Base-by-base conservation (phyloP, 1,139 yeast genomes). In the Ogataea hybrid region DNA sequence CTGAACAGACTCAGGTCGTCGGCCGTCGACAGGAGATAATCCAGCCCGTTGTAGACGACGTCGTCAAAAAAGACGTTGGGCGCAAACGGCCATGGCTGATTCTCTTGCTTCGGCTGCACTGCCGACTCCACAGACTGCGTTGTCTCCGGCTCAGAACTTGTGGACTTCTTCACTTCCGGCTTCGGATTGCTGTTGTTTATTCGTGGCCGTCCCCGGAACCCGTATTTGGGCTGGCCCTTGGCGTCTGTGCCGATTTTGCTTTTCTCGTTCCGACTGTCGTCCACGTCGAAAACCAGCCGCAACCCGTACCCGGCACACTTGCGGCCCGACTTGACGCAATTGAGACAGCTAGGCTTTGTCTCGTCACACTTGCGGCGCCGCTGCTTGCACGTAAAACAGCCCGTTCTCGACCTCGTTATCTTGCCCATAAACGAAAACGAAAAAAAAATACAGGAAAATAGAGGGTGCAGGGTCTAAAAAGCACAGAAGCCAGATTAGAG, bases 311-410 rank as follows among this genome's bases (percentile, higher is more conserved):
- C 80, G 43, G 66, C 78, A 51, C 81, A 76, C 11, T 46, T 45
- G 25, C 74, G 57, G 3, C 72, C 73, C 4, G 73, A 64, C 33
- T 65, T 70, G 12, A 61, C 33, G 57, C 84, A 79, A 56, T 77
- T 77, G 23, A 64, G 62, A 58, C 84, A 79, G 12, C 53, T 49
- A 1, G 84, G 84, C 51, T 73, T 75, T 0, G 66, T 62, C 51
- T 79, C 80, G 56, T 77, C 83, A 56, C 84, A 79, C 46, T 79
- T 79, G 38, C 76, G 60, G 43, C 75, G 69, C 44, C 78, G 65
- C 33, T 49, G 51, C 28, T 71, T 71, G 53, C 77, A 72, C 3
- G 74, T 58, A 35, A 57, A 70, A 46, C 80, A 74, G 0, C 79
- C 80, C 3, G 73, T 72, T 50, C 79, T 58, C 7, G 75, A 77